phyloP scores from a whole-genome alignment of 2,329 filamentous ascomycete genomes.

The Teratosphaeria nubilosa region DNA sequence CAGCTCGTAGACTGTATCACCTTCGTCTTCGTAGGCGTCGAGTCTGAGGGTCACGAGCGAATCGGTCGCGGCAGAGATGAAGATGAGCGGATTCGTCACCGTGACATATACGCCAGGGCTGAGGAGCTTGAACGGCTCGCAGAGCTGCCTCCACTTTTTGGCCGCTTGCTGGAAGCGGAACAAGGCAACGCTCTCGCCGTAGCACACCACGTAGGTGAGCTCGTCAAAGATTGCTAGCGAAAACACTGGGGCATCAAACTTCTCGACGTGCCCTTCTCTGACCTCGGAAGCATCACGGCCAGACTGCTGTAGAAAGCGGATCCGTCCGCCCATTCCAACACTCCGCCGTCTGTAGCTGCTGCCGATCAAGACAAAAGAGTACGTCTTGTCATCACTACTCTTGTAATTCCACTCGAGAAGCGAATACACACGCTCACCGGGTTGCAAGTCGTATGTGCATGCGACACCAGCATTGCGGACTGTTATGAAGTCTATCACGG shows the following conservation, averaged over 20 bases:
- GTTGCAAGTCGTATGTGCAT: conserved; percentile 35
- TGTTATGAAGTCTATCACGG: conserved; percentile 39
- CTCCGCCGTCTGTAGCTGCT: conserved; percentile 34
- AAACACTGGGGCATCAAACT: conserved; percentile 42
- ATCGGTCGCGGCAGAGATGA: conserved; percentile 45
- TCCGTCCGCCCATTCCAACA: conserved; percentile 32
- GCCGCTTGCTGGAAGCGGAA: conserved; percentile 27
- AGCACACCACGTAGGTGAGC: conserved; percentile 44
- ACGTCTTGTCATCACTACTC: conserved; percentile 36
- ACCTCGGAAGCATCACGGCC: conserved; percentile 41
- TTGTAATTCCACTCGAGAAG: conserved; percentile 50
- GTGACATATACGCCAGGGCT: conserved; percentile 40
- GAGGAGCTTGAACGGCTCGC: conserved; percentile 22
- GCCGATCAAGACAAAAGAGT: conserved; percentile 52
- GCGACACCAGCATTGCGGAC: conserved; percentile 6
- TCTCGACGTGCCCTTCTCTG: conserved; percentile 32
- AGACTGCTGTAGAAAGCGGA: conserved; percentile 29
- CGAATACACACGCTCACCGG: conserved; percentile 49
- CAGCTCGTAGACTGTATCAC: background rate
- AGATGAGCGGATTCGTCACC: conserved; percentile 35
- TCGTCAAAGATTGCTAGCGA: conserved; percentile 46
- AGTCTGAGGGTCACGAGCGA: conserved; percentile 42
- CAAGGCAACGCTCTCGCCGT: conserved; percentile 33
- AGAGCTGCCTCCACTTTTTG: conserved; percentile 19
- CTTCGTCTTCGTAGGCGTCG: conserved; percentile 5